A percentile compares a stretch with the other conserved stretches of the same genome.
Conservation (phyloP, 1,284 basidiomycete genomes). For the Ganoderma sinense region DNA sequence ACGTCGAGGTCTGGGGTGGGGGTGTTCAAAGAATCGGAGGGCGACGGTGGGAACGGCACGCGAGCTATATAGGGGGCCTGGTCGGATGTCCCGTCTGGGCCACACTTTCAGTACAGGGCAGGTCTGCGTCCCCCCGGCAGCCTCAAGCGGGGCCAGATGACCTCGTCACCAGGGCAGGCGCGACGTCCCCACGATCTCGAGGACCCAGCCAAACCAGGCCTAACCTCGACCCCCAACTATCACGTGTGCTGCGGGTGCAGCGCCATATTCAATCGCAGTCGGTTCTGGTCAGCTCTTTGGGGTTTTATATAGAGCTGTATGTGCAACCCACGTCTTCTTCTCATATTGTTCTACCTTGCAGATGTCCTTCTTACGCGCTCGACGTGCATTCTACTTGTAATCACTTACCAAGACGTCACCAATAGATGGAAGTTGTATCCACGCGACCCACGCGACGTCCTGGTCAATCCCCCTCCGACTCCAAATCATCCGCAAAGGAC, state of each 20-base stretch:
- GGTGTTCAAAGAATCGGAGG: conserved; percentile 18
- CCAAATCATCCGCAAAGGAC: too few species aligned
- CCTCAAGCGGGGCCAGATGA: conserved; percentile 34
- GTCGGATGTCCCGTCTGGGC: conserved; percentile 10
- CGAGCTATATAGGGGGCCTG: conserved; percentile 34
- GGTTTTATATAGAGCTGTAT: background rate
- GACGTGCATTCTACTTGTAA: too few species aligned
- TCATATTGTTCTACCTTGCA: too few species aligned
- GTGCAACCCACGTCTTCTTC: too few species aligned
- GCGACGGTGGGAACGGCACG: conserved; percentile 21
- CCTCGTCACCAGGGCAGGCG: conserved; percentile 29
- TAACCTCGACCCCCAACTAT: conserved; percentile 17
- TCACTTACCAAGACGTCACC: too few species aligned
- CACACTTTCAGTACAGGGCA: conserved; percentile 6
- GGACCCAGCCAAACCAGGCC: conserved; percentile 27
- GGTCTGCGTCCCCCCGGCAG: background rate
- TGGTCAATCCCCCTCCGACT: too few species aligned
- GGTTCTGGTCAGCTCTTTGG: background rate
- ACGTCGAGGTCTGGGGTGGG: conserved; percentile 11
- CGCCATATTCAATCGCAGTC: background rate
- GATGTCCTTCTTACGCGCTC: too few species aligned
- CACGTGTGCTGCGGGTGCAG: conserved; percentile 15
- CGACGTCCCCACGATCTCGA: conserved; percentile 17
- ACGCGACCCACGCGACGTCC: too few species aligned
- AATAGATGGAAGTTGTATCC: too few species aligned